phyloP scores from a whole-genome alignment of 352 stramenopile genomes.

The Pythium dissotocum region DNA sequence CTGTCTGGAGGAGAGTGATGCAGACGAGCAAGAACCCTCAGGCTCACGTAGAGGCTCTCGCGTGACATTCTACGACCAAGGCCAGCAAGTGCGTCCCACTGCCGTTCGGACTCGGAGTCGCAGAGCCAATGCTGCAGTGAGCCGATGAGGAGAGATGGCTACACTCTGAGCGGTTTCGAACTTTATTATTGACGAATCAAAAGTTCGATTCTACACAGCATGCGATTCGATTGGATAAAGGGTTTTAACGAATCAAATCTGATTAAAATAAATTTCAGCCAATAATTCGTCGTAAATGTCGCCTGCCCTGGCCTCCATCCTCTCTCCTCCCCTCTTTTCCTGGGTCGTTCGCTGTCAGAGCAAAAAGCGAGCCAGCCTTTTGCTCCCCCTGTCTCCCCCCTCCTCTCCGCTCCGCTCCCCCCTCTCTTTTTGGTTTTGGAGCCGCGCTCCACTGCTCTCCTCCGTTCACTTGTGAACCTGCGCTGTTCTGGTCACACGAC shows the following conservation, averaged over 20 bases:
- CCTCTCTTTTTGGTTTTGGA: conserved; percentile 15
- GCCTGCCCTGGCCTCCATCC: neutral
- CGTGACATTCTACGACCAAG: conserved; percentile 21
- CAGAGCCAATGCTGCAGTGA: neutral
- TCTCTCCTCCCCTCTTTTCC: neutral
- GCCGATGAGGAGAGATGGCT: neutral
- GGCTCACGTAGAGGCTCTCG: neutral
- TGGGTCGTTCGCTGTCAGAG: conserved; percentile 1
- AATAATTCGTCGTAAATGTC: conserved; percentile 22
- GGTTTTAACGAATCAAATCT: conserved; percentile 12
- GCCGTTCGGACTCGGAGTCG: neutral
- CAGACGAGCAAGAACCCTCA: neutral
- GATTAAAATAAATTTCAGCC: conserved; percentile 26
- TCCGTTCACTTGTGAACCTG: conserved; percentile 70
- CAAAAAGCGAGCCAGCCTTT: neutral
- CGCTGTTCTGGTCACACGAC: conserved; percentile 50
- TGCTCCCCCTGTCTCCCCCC: conserved; percentile 3
- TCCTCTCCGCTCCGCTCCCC: conserved; percentile 23
- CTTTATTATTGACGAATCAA: conserved; percentile 9
- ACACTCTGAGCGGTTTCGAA: neutral
- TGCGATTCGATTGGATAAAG: neutral
- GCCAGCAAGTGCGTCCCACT: conserved; percentile 1
- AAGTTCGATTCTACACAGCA: neutral
- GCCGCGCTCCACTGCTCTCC: conserved; percentile 5
- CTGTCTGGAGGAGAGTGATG: conserved; percentile 7